Evolutionary conservation across 768 basidiomycete species (phyloP).

Genomic region (Boletales sp.): DNA sequence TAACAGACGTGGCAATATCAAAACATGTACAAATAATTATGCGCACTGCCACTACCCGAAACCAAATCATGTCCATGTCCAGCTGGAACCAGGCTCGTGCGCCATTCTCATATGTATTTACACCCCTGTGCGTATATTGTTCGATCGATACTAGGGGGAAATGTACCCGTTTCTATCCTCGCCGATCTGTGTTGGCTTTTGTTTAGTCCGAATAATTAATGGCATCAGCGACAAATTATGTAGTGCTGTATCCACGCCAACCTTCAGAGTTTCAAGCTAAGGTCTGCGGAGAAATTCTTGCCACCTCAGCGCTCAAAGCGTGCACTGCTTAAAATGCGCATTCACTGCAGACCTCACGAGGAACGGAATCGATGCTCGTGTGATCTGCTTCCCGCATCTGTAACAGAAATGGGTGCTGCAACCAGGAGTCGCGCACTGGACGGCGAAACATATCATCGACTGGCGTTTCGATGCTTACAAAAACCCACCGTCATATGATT

Average conservation of each 20-base stretch:
- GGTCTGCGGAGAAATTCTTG: too few species aligned
- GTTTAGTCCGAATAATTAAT: not conserved
- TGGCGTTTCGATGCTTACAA: too few species aligned
- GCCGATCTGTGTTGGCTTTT: not conserved
- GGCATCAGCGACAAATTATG: not conserved
- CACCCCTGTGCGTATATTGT: too few species aligned
- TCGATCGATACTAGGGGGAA: too few species aligned
- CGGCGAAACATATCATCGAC: not conserved
- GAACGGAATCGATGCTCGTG: slow-evolving; percentile 29
- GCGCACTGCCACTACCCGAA: slow-evolving; percentile 16
- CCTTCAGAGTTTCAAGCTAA: too few species aligned
- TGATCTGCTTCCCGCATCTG: slow-evolving; percentile 45
- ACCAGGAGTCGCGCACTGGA: slow-evolving; percentile 47
- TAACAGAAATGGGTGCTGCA: slow-evolving; percentile 61
- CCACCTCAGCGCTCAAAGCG: slow-evolving; percentile 15
- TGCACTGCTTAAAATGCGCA: slow-evolving; percentile 34
- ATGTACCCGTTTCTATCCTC: not conserved
- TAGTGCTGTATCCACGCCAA: too few species aligned
- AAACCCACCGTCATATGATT: slow-evolving; percentile 57
- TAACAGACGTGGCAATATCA: slow-evolving; percentile 29
- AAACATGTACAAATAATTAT: slow-evolving; percentile 23
- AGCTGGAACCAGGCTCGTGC: too few species aligned
- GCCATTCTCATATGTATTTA: too few species aligned
- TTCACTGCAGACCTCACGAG: slow-evolving; percentile 32
- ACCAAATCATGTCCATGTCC: too few species aligned